phyloP scores from a whole-genome alignment of 805 yeast genomes.

The Hanseniaspora nectarophila region DNA sequence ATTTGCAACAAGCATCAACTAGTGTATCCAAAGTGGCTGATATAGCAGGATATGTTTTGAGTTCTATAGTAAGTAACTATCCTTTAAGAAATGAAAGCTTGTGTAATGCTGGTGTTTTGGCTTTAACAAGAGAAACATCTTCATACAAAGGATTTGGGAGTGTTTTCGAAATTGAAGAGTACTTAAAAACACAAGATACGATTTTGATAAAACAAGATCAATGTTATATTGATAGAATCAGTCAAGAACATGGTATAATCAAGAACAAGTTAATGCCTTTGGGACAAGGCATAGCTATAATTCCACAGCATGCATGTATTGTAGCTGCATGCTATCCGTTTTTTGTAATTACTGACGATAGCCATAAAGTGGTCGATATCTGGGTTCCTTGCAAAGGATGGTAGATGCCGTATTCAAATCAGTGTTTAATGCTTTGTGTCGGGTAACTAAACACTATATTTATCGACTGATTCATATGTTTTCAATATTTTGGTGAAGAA shows the following conservation, averaged over 20 bases:
- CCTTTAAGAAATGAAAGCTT: slow-evolving; percentile 43
- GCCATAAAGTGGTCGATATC: slow-evolving; percentile 42
- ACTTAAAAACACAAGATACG: slow-evolving; percentile 22
- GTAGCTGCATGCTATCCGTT: slow-evolving; percentile 51
- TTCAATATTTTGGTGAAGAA: slow-evolving; percentile 33
- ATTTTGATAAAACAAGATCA: slow-evolving; percentile 28
- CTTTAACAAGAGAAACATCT: slow-evolving; percentile 57
- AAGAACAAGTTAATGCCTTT: slow-evolving; percentile 30
- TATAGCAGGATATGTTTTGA: slow-evolving; percentile 43
- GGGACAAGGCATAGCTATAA: slow-evolving; percentile 44
- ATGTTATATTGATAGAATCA: slow-evolving; percentile 57
- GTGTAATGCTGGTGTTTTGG: slow-evolving; percentile 62
- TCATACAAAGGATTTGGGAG: slow-evolving; percentile 45
- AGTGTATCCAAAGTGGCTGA: slow-evolving; percentile 38
- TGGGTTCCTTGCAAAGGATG: slow-evolving; percentile 56
- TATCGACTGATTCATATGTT: too few relatives aligned
- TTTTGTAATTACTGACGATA: slow-evolving; percentile 43
- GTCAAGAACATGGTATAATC: slow-evolving; percentile 73
- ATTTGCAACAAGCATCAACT: slow-evolving; percentile 66
- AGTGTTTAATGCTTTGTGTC: too few relatives aligned
- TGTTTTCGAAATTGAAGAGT: slow-evolving; percentile 14
- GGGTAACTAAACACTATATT: too few relatives aligned
- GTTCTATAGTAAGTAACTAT: slow-evolving; percentile 50
- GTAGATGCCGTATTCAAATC: too few relatives aligned
- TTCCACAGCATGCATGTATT: slow-evolving; percentile 67